phyloP scores from a whole-genome alignment of 257 asterid genomes.

The Solanum sejunctum region DNA sequence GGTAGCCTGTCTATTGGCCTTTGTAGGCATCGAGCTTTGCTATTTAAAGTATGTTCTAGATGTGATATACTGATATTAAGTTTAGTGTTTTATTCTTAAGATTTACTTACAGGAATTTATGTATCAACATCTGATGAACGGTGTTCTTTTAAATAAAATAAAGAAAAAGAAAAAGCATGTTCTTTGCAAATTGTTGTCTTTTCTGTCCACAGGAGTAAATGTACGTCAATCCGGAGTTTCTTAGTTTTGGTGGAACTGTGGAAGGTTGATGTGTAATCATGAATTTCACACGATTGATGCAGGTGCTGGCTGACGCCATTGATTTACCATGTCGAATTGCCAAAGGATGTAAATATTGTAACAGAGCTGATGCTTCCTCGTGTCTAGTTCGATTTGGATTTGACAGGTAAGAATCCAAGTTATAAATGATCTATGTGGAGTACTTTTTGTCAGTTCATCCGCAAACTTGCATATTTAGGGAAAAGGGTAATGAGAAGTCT shows the following conservation, averaged over 20 bases:
- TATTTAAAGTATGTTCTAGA: constrained; percentile 62
- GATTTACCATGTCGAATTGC: constrained; percentile 96
- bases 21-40: constrained; percentile 80
- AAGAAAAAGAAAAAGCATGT: background rate
- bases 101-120: background rate
- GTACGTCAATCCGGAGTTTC: background rate
- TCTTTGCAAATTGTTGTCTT: background rate
- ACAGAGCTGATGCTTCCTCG: constrained; percentile 74
- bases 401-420: constrained; percentile 48
- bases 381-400: constrained; percentile 87
- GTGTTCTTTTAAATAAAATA: background rate
- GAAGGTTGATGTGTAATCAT: background rate
- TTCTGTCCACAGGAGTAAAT: background rate
- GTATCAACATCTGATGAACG: background rate
- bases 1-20: constrained; percentile 74
- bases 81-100: background rate
- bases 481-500: background rate
- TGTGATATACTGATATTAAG: background rate
- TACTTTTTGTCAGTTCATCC: background rate
- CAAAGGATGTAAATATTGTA: constrained; percentile 85
- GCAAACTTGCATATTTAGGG: background rate
- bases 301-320: constrained; percentile 89
- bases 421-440: background rate
- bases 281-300: constrained; percentile 14
- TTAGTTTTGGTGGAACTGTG: background rate